Base-by-base conservation (phyloP, 148 eudicot genomes). In the Cornus kousa region DNA sequence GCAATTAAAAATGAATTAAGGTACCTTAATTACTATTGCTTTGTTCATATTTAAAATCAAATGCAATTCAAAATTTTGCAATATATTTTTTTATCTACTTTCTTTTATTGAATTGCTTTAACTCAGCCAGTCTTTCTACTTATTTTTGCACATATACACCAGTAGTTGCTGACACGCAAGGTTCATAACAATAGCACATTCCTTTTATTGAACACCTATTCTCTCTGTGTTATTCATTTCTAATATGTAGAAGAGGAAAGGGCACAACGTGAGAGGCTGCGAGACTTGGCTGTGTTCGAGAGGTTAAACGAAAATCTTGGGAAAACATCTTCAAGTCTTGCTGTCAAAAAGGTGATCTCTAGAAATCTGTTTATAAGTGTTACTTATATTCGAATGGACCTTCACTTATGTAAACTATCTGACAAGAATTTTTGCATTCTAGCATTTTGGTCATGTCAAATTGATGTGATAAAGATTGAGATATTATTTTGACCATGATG, bases 231-330 rank as follows among this genome's bases (percentile, higher is more conserved):
- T 43, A 48, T 66, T 60, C 22, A 17, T 70, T 43, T 71, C 9
- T 39, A 32, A 50, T 70, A 7, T 55, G 74, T 81, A 94, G 98
- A 86, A 80, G 91, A 89, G 75, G 99, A 95, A 88, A 89, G 93
- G 82, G 82, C 48, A 67, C 92, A 87, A 74, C 93, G 99, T 50
- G 99, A 95, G 84, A 88, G 89, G 68, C 85, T 95, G 76, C 87
- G 91, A 72, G 97, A 95, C 86, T 85, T 95, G 81, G 97, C 97
- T 82, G 81, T 87, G 55, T 91, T 93, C 83, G 99, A 95, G 86
- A 93, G 97, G 87, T 74, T 95, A 71, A 62, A 91, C 77, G 97
- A 95, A 39, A 83, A 89, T 87, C 89, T 91, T n/a, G 37, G 80
- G 68, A 89, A 74, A 80, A 82, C 99, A 24, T 95, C 99, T 35